phyloP scores from a whole-genome alignment of 352 stramenopile genomes.

The Sclerospora graminicola region DNA sequence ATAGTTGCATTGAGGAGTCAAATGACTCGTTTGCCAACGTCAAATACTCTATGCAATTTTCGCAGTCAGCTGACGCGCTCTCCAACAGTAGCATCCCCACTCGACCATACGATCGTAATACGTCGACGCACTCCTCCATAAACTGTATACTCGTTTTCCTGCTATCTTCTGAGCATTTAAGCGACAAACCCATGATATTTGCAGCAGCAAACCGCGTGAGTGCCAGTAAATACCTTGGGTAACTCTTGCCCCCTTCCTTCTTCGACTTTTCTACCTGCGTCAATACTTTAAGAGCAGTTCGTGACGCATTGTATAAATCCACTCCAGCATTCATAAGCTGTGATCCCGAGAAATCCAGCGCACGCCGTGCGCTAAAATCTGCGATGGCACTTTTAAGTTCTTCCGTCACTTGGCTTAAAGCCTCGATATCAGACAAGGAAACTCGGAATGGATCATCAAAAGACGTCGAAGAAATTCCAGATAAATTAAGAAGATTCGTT shows the following conservation, averaged over 20 bases:
- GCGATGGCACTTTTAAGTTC: constrained; percentile 25
- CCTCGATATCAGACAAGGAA: constrained; percentile 1
- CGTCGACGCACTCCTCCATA: constrained; percentile 57
- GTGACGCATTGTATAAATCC: constrained; percentile 57
- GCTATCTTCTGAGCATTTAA: constrained; percentile 24
- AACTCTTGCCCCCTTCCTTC: constrained; percentile 1
- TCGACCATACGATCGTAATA: constrained; percentile 61
- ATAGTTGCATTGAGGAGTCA: constrained; percentile 34
- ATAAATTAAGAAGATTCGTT: constrained; percentile 8
- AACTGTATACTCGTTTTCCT: constrained; percentile 19
- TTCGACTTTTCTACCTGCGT: constrained; percentile 11
- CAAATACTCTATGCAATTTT: constrained; percentile 47
- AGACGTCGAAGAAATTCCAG: neutral
- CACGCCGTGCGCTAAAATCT: constrained; percentile 11
- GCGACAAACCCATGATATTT: constrained; percentile 49
- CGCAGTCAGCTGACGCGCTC: constrained; percentile 33
- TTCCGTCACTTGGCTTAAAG: constrained; percentile 8
- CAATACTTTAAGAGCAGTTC: constrained; percentile 28
- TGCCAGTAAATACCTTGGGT: constrained; percentile 22
- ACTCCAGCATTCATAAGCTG: constrained; percentile 52
- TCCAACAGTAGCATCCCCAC: constrained; percentile 54
- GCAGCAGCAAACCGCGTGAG: constrained; percentile 43
- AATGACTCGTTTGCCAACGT: constrained; percentile 44
- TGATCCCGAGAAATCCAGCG: constrained; percentile 18
- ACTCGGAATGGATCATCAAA: neutral